Evolutionary conservation across 2,329 filamentous ascomycete genomes (phyloP).

Genomic region (Botrytis elliptica): DNA sequence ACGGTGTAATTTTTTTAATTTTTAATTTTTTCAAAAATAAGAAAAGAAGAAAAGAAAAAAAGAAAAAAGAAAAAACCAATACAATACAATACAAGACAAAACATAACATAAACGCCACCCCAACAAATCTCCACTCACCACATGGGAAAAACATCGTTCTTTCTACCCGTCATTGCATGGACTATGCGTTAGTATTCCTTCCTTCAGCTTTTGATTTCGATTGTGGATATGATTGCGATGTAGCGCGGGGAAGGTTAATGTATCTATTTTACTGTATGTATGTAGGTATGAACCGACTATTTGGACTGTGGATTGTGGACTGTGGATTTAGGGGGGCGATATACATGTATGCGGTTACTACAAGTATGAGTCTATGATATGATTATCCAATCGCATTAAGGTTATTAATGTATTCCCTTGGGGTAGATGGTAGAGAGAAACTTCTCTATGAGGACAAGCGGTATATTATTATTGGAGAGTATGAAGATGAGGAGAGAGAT

Average conservation of each 20-base stretch:
- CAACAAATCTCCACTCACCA: neutral
- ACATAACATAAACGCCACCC: neutral
- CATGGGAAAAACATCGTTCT: neutral
- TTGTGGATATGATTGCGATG: neutral
- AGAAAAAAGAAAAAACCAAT: neutral
- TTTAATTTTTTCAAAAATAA: no score
- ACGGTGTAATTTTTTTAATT: no score
- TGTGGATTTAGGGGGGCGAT: no score
- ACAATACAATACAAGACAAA: no score
- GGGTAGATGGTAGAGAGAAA: neutral
- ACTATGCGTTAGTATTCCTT: neutral
- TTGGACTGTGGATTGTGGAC: neutral
- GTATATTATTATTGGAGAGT: neutral
- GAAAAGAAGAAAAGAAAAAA: neutral
- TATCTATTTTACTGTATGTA: neutral
- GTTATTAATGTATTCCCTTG: neutral
- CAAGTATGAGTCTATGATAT: neutral
- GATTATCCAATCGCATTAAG: neutral
- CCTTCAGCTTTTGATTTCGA: neutral
- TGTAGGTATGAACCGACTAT: neutral
- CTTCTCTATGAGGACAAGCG: neutral
- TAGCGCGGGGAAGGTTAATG: neutral
- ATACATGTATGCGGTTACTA: neutral
- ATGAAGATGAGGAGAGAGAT: neutral
- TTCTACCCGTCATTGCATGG: neutral